Evolutionary conservation across 495 filamentous ascomycete species (phyloP), one percentile per base, ranked within the genome.

Genomic region (Parathielavia hyrcaniae): DNA sequence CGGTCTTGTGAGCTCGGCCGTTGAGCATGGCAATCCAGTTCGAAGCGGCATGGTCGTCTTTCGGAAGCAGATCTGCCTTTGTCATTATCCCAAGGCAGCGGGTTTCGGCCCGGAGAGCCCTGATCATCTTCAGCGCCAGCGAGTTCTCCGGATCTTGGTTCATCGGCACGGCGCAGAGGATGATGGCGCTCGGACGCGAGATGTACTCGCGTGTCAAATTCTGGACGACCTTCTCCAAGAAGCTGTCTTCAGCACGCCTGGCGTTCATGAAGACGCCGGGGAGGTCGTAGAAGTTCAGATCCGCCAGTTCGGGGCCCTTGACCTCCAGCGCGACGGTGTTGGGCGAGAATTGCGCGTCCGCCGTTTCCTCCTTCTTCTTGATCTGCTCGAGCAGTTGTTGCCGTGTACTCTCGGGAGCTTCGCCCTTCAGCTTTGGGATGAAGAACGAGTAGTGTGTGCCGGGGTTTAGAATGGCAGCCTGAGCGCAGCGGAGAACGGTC

Each of bases 1-100:
- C 86, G 0, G 87, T 77, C 0, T 56, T 39, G 55, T 86, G 84
- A 16, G 69, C 68, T 22, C 73, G 46, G 6, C 83, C 83, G 0
- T 71, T 67, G 13, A 93, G 69, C 46, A 88, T 84, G 0, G 76
- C 67, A 0, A 79, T 55, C 81, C 86, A 88, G 20, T 82, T 80
- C 4, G 26, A 7, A 1, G 59, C 51, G 0, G 64, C 53, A 30
- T 82, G 67, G n/a, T 79, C 75, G 0, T 71, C 73, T 0, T 59
- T 50, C 1, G 81, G 77, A 0, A 89, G 61, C 0, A 83, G 75
- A 62, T 96, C 90, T 0, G 90, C 88, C 64, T 91, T 96, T 0
- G 89, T 95, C 45, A 92, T 75, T 0, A 91, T 85, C 0, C 90
- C 89, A 32, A 92, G 73, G 10, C 84, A 89, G 5, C 89, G 78